Base-by-base conservation (phyloP, 2,329 filamentous ascomycete species). In the Alternaria brassicae region DNA sequence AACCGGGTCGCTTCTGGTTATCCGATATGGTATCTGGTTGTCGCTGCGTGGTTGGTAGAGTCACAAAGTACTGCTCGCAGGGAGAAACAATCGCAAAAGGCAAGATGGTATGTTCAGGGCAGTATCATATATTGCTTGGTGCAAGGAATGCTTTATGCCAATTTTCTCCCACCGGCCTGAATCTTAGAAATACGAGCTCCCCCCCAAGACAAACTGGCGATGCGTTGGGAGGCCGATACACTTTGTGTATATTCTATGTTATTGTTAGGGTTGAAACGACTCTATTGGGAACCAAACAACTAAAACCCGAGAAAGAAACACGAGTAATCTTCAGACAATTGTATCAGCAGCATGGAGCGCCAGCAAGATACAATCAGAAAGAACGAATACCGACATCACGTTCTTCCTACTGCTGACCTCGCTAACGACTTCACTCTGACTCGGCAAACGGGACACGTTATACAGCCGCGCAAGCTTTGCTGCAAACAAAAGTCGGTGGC, bases 151-250 rank as follows among this genome's bases (percentile, higher is more conserved):
- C 80, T 99, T 40, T 99, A 92, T 81, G 89, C 93, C 4, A 93
- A 88, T 3, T 99, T 99, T 76, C 83, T 99, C 48, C 95, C 95
- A 5, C 95, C 95, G 40, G 95, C 95, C 21, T 96, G 66, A 79
- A 21, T 0, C 27, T n/a, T 1, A 21, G 7, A 4, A 12, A 15
- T 15, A 3, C 7, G n/a, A 15, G 9, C 1, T 6, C 40, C 6
- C 8, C 8, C 19, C 19, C 10, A 3, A 15, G 37, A 40, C 5
- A 40, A 40, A 13, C 19, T 19, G 19, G 5, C 2, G 19, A 40
- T 39, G 17, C 19, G 12, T 23, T 40, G 9, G 36, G 6, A 4
- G n/a, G 17, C 36, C 36, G 17, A 39, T 5, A 9, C n/a, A 19
- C 17, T 39, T 13, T 8, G 19, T 13, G n/a, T 39, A 2, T 39